Conservation (phyloP, 1,284 basidiomycete genomes). For the Apiotrichum veenhuisii region DNA sequence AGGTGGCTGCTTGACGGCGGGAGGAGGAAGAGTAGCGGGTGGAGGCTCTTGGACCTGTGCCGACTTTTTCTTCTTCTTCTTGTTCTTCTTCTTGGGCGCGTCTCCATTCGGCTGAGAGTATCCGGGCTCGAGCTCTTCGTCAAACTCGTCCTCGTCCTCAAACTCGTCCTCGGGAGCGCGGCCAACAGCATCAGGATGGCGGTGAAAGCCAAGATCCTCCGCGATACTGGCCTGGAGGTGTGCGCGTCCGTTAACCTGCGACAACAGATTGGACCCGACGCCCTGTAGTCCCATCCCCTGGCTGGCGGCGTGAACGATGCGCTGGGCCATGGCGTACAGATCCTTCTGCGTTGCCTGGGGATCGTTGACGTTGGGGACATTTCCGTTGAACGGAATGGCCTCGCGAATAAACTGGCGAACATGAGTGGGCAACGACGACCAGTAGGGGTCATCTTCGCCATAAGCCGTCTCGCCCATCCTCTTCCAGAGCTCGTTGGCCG, state of each 20-base stretch:
- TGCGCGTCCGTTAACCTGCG: conserved; percentile 30
- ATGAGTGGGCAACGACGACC: conserved; percentile 57
- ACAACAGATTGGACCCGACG: conserved; percentile 41
- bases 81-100: conserved; percentile 52
- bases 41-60: conserved; percentile 30
- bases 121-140: conserved; percentile 31
- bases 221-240: conserved; percentile 39
- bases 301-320: conserved; percentile 57
- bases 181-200: conserved; percentile 49
- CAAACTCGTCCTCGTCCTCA: conserved; percentile 48
- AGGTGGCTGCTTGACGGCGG: conserved; percentile 36
- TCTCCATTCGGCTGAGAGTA: conserved; percentile 38
- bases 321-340: conserved; percentile 66
- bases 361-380: conserved; percentile 27
- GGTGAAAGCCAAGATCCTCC: conserved; percentile 54
- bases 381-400: conserved; percentile 52
- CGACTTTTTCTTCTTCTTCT: conserved; percentile 57
- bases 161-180: conserved; percentile 49
- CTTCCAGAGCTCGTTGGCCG: conserved; percentile 50
- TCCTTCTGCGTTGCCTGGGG: conserved; percentile 45
- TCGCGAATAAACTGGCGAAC: conserved; percentile 58
- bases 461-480: conserved; percentile 50
- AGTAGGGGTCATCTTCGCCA: conserved; percentile 57
- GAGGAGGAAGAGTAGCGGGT: conserved; percentile 45
- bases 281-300: conserved; percentile 52